Evolutionary conservation across 2,329 filamentous ascomycete genomes (phyloP), one percentile per base, ranked within the genome.

Genomic region (Clonostachys chloroleuca): DNA sequence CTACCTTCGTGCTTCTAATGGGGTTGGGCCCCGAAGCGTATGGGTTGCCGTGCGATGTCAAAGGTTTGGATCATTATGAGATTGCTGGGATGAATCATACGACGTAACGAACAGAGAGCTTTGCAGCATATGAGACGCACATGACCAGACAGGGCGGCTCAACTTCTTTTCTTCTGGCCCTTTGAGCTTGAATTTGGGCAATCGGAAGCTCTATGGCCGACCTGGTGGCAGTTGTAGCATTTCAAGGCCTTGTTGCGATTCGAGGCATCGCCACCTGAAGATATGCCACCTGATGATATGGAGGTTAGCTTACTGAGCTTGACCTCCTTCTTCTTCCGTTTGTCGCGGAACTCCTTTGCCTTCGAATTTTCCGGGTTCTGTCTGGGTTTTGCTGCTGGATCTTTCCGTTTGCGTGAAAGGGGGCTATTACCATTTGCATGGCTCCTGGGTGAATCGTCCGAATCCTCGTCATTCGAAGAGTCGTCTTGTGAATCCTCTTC

Each of bases 241-340:
- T 69, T 70, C 52, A 63, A 56, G 20, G 54, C 33, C 42, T 59
- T 60, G 45, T 46, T 47, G 41, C 48, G 55, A n/a, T 53, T 46
- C 3, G 59, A 48, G 51, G 46, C 53, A 51, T 30, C 57, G 52
- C 36, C 42, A 18, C 64, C 65, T 3, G 55, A 58, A 3, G 59
- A 59, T 30, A 30, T 30, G 24, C 24, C 24, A 10, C 24, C 24
- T 30, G 24, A 30, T n/a, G 84, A 87, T 42, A 89, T 80, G 2
- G 81, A 84, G 5, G 73, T 76, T 47, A 84, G 60, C 20, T 73
- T 73, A 57, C 85, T 85, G 47, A 89, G 65, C 51, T 84, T 84
- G 45, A 88, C 73, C 47, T 86, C 80, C 61, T 84, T 86, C 62
- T 82, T 82, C 56, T 80, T 77, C 41, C 82, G 71, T 59, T 78